Base-by-base conservation (phyloP, 2,329 filamentous ascomycete genomes). In the Phyllosticta citrichinensis region DNA sequence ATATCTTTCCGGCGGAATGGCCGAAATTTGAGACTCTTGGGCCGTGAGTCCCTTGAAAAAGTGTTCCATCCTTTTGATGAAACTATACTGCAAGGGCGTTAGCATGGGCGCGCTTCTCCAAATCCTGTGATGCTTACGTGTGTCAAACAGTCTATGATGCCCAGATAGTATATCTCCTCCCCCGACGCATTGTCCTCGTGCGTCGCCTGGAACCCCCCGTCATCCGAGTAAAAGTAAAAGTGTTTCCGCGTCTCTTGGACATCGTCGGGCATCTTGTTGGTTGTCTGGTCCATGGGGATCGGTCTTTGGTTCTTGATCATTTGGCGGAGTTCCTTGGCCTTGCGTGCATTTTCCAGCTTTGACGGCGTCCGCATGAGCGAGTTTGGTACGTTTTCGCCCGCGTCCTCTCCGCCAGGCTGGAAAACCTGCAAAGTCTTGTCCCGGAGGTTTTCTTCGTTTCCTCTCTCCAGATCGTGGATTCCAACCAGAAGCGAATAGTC, bases 71-170 rank as follows among this genome's bases (percentile, higher is more conserved):
- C 94, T 93, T 77, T 99, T 99, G 75, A 96, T 83, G 65, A 92
- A 85, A 66, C 91, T 91, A 73, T 97, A 99, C 90, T 96, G 68
- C 25, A 62, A 58, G 65, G 33, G 33, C 33, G 33, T 40, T 40
- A 40, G 33, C 33, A 40, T 12, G 33, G 33, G 33, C 33, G 5
- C 11, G 11, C 11, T 40, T 17, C 14, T 40, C 14, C 11, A 17
- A 17, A 14, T 40, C 33, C 33, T 12, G 33, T 17, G 10, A 17
- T 58, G 83, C 89, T 84, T 82, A 96, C 91, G 73, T 97, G 91
- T 68, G 94, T 99, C 68, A 99, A 80, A 74, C 94, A 99, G 75
- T 99, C 94, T 73, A 99, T 99, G 68, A 99, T 95, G 40, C 94
- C 95, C 8, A 99, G 84, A 72, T 99, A 99, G 75, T 99, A 99